Base-by-base conservation (phyloP, 2,329 filamentous ascomycete species). In the Ascosphaera pollenicola region DNA sequence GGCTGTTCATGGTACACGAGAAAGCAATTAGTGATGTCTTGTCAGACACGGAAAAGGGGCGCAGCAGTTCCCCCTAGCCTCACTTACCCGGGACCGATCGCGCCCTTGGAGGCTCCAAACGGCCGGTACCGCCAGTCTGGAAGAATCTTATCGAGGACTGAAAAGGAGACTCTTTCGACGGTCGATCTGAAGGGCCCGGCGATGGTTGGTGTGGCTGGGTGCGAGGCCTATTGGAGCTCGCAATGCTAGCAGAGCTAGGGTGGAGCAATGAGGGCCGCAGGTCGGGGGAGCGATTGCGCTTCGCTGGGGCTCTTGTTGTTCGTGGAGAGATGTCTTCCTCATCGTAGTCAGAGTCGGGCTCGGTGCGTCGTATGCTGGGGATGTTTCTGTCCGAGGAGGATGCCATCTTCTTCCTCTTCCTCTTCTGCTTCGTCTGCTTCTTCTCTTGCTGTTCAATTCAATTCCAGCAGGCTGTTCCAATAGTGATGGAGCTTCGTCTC, bases 51-150 rank as follows among this genome's bases (percentile, higher is more conserved):
- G n/a, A n/a, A n/a, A n/a, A n/a, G n/a, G n/a, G n/a, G n/a, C n/a
- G n/a, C n/a, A n/a, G n/a, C n/a, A n/a, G n/a, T n/a, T n/a, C n/a
- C n/a, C 3, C 30, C 3, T 15, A 32, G 5, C 10, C 4, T 37
- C 18, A 21, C 36, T 16, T 42, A 42, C 41, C 41, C 35, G 41
- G 41, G 18, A 37, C 26, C 18, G 36, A 24, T 10, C 36, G 36
- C 26, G 26, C 36, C 18, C n/a, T 16, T 8, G 19, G 3, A 16
- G 17, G 36, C n/a, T 36, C 35, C 35, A 17, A 19, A 36, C 17
- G 16, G 10, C n/a, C 36, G 8, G 16, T 32, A 13, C 3, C 5
- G n/a, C 30, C 30, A 3, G 5, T 3, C 30, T 32, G 10, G n/a
- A 13, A 15, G n/a, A 32, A 15, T 32, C 5, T 32, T n/a, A 32